A percentile compares a stretch with the other conserved stretches of the same genome.
Conservation (phyloP, 1,284 basidiomycete species). For the Ceratobasidium theobromae region DNA sequence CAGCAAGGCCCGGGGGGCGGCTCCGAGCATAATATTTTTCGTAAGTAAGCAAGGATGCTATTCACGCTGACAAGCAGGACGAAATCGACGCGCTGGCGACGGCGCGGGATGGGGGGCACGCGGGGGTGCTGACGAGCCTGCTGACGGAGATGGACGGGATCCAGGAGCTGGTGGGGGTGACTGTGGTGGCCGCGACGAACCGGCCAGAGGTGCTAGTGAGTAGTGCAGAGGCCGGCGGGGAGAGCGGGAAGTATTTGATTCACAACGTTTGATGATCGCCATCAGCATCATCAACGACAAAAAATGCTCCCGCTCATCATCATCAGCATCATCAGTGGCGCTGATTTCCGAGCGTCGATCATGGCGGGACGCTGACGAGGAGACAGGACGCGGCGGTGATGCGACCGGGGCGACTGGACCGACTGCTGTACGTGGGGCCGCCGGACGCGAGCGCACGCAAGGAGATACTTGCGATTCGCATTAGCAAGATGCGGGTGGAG, state of each 20-base stretch:
- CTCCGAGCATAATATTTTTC: slow-evolving; percentile 96
- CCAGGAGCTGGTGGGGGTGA: slow-evolving; percentile 89
- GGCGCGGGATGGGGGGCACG: slow-evolving; percentile 70
- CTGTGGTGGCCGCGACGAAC: slow-evolving; percentile 95
- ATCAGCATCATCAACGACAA: slow-evolving; percentile 17
- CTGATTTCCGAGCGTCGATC: slow-evolving; percentile 17
- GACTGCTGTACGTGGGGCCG: slow-evolving; percentile 92
- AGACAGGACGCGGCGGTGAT: slow-evolving; percentile 88
- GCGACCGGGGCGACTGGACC: slow-evolving; percentile 93
- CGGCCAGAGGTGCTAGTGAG: slow-evolving; percentile 88
- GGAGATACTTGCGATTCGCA: slow-evolving; percentile 83
- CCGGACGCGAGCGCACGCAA: slow-evolving; percentile 77
- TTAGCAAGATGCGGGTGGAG: slow-evolving; percentile 78
- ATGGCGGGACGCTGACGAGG: not conserved
- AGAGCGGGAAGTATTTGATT: slow-evolving; percentile 31
- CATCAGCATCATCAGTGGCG: slow-evolving; percentile 16
- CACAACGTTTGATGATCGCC: slow-evolving; percentile 25
- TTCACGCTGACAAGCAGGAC: slow-evolving; percentile 58
- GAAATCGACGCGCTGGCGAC: slow-evolving; percentile 95
- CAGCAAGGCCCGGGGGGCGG: slow-evolving; percentile 88
- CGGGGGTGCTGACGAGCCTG: slow-evolving; percentile 89
- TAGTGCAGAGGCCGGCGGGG: too few species aligned
- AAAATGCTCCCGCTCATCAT: slow-evolving; percentile 22
- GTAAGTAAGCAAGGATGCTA: slow-evolving; percentile 50
- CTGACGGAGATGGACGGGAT: slow-evolving; percentile 99